Percentiles rank a stretch among this genome's conserved stretches.
These are phyloP conservation scores for Neobulgaria alba DNA, from an alignment of 2,329 filamentous ascomycete genomes.

Conservation along the genomic window DNA sequence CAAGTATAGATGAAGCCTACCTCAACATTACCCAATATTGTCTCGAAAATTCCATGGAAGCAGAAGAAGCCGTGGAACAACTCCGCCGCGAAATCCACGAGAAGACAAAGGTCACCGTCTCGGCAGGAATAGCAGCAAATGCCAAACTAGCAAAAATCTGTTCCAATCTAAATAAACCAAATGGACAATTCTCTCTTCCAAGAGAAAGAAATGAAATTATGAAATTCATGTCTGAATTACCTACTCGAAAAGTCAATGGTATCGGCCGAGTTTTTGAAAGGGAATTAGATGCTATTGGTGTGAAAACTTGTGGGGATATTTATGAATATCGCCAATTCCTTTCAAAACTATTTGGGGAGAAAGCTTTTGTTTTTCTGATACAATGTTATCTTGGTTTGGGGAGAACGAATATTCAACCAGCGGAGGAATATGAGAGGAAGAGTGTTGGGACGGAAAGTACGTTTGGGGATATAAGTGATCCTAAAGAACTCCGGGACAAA, in stretches of 20 bases:
- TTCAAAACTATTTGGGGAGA: conserved; percentile 77
- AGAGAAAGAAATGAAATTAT: conserved; percentile 69
- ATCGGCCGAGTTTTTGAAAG: conserved; percentile 91
- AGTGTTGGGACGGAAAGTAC: conserved; percentile 91
- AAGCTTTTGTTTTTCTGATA: conserved; percentile 80
- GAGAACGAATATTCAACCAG: conserved; percentile 74
- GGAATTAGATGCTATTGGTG: conserved; percentile 77
- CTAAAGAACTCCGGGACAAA: conserved; percentile 62
- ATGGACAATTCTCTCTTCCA: conserved; percentile 75
- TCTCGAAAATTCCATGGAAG: conserved; percentile 52
- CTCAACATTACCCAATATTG: conserved; percentile 91
- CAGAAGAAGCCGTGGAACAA: conserved; percentile 67
- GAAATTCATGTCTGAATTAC: conserved; percentile 74
- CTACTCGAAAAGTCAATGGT: conserved; percentile 87
- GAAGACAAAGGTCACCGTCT: conserved; percentile 76
- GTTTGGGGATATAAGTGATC: conserved; percentile 70
- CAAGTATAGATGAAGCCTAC: conserved; percentile 94
- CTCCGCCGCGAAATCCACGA: conserved; percentile 70
- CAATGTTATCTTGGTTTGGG: conserved; percentile 80
- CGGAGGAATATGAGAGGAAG: conserved; percentile 84
- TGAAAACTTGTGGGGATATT: conserved; percentile 84
- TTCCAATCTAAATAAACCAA: conserved; percentile 93
- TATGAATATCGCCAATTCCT: conserved; percentile 68
- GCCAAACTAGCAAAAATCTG: conserved; percentile 91
- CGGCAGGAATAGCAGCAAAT: conserved; percentile 89